Base-by-base conservation (phyloP, 2,329 filamentous ascomycete genomes). In the Blastomyces gilchristii region DNA sequence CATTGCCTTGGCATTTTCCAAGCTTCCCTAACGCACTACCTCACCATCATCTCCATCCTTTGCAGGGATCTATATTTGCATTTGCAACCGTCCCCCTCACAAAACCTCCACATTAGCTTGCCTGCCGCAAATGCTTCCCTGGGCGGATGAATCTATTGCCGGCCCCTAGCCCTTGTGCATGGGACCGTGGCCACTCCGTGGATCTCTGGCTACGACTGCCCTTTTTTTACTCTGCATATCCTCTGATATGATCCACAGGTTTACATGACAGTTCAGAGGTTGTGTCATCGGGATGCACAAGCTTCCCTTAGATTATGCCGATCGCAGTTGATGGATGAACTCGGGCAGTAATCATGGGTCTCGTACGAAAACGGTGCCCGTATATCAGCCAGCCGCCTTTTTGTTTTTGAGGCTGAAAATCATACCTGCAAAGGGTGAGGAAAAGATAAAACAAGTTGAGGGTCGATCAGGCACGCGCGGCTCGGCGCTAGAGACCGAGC, bases 241-340 rank as follows among this genome's bases (percentile, higher is more conserved):
- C 3, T 58, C 58, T 7, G 66, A 65, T 7, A 68, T 68, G 34
- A 65, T 66, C 5, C 74, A 64, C 1, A 74, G 63, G 61, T 75
- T 75, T 58, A 74, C 69, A 63, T 75, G 73, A 0, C 71, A 3
- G 68, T 68, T 8, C 74, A 64, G 65, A 75, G 73, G 12, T 71
- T 71, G 0, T 72, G 0, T 70, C 67, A 61, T 73, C 65, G 25
- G 74, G 31, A 75, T 67, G 45, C 68, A 71, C 12, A 74, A 39
- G 47, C 65, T 69, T 12, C 69, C 58, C 73, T 73, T 28, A 62
- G 62, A 74, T 74, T 12, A 73, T 58, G 60, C 73, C 71, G 43
- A 74, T 69, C 1, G 68, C 64, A n/a, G 34, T 57, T 52, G 66
- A 66, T 16, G 65, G 61, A 2, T 31, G 6, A 31, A 52, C 22